phyloP scores from a whole-genome alignment of 2,329 filamentous ascomycete genomes.

The Pseudogymnoascus destructans region DNA sequence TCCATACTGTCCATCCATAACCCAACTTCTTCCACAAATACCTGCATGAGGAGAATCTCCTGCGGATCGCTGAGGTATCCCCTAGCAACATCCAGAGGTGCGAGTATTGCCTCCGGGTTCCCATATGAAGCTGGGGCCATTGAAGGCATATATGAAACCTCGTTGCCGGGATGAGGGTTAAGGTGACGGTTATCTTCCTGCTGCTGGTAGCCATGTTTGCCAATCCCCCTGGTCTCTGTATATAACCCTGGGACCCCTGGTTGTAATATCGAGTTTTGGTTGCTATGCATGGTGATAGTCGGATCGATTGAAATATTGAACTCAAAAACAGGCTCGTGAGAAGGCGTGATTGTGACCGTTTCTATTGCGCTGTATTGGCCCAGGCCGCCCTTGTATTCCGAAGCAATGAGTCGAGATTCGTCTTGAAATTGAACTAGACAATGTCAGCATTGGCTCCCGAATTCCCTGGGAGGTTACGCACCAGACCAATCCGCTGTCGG shows the following conservation, averaged over 20 bases:
- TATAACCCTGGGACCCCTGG: slow-evolving; percentile 16
- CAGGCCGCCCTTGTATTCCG: slow-evolving; percentile 72
- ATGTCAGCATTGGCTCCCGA: background rate
- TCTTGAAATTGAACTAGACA: slow-evolving; percentile 61
- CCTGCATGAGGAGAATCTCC: slow-evolving; percentile 79
- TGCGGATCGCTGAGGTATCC: slow-evolving; percentile 61
- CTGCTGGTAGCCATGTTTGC: slow-evolving; percentile 18
- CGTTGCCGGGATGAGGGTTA: slow-evolving; percentile 23
- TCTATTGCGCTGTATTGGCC: slow-evolving; percentile 42
- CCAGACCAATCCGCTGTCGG: slow-evolving; percentile 52
- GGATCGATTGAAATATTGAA: slow-evolving; percentile 17
- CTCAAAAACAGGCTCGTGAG: slow-evolving; percentile 19
- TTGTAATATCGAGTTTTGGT: slow-evolving; percentile 22
- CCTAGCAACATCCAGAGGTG: slow-evolving; percentile 33
- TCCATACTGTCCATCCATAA: slow-evolving; percentile 93
- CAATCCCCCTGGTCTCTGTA: slow-evolving; percentile 17
- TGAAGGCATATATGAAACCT: slow-evolving; percentile 27
- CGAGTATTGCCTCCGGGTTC: slow-evolving; percentile 23
- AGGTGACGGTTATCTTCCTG: slow-evolving; percentile 22
- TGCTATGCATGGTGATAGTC: slow-evolving; percentile 8
- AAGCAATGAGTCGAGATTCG: slow-evolving; percentile 80
- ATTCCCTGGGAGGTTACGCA: slow-evolving; percentile 21
- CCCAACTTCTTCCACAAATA: slow-evolving; percentile 81
- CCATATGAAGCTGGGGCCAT: slow-evolving; percentile 29
- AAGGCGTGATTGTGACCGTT: slow-evolving; percentile 29